Evolutionary conservation across 2,329 filamentous ascomycete genomes (phyloP).

Genomic region (Fusarium fracticaudum): DNA sequence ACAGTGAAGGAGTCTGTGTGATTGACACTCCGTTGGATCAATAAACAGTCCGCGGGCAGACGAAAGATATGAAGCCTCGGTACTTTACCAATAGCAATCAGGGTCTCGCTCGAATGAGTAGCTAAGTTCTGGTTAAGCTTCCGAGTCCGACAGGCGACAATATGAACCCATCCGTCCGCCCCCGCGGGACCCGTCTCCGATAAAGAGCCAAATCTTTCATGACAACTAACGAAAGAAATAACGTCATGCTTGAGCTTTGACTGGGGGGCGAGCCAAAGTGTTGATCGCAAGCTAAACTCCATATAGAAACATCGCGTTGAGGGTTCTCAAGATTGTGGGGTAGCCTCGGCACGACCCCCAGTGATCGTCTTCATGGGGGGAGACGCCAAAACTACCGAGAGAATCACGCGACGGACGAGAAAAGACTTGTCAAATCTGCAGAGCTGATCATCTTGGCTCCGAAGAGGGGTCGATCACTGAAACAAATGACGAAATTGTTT

Average conservation of each 20-base stretch:
- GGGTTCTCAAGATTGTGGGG: conserved; percentile 11
- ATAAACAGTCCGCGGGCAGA: not conserved
- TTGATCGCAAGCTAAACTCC: conserved; percentile 33
- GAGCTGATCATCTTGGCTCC: not conserved
- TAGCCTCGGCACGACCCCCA: not conserved
- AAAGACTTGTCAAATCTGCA: conserved; percentile 10
- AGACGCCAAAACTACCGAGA: not conserved
- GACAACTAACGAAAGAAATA: not conserved
- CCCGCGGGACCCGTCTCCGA: not conserved
- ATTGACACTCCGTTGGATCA: not conserved
- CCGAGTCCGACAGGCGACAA: not conserved
- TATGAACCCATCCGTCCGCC: not conserved
- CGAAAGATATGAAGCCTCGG: not conserved
- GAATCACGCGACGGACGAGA: conserved; percentile 4
- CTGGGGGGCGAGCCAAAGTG: not conserved
- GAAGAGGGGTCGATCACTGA: not conserved
- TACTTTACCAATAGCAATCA: not conserved
- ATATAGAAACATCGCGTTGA: not conserved
- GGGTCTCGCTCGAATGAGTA: not conserved
- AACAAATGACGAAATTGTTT: not conserved
- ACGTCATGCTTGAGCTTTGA: not conserved
- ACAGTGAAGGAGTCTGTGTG: not conserved
- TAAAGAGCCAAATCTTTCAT: not conserved
- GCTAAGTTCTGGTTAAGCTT: conserved; percentile 20
- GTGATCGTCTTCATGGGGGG: not conserved